These are phyloP conservation scores for Bassia scoparia DNA, from an alignment of 148 eudicot species.

Conservation along the genomic window DNA sequence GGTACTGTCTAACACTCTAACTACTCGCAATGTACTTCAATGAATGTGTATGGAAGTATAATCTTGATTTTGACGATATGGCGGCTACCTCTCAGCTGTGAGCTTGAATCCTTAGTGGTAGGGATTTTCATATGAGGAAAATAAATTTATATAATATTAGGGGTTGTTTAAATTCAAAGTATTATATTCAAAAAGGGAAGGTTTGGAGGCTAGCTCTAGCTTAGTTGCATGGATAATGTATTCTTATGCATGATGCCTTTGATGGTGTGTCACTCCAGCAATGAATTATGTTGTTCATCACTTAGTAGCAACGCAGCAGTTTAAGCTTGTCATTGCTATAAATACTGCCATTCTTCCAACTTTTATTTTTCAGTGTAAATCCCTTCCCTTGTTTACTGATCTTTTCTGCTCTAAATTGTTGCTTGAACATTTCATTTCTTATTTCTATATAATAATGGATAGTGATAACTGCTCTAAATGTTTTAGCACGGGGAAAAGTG, in stretches of 20 bases:
- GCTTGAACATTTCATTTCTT: too few species aligned
- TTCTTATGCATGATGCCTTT: too few species aligned
- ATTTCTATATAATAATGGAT: constrained; percentile 10
- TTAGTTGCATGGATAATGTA: too few species aligned
- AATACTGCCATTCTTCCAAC: constrained; percentile 4
- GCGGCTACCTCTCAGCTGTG: not conserved
- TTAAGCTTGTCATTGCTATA: too few species aligned
- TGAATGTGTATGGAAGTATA: not conserved
- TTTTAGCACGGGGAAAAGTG: constrained; percentile 51
- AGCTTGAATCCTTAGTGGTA: too few species aligned
- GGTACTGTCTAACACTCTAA: not conserved
- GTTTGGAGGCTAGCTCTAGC: not conserved
- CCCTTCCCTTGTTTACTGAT: too few species aligned
- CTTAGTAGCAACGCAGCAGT: too few species aligned
- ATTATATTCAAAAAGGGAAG: not conserved
- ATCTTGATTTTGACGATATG: not conserved
- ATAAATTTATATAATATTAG: too few species aligned
- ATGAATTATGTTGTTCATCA: too few species aligned
- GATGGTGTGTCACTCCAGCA: too few species aligned
- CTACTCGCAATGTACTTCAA: not conserved
- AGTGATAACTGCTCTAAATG: constrained; percentile 21
- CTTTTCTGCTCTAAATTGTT: too few species aligned
- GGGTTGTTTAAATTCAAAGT: not conserved
- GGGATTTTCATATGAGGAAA: not conserved
- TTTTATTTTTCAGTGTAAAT: not conserved